Percentiles rank a stretch among this genome's conserved stretches.
phyloP scores from a whole-genome alignment of 495 filamentous ascomycete genomes.

The Tuber borchii region DNA sequence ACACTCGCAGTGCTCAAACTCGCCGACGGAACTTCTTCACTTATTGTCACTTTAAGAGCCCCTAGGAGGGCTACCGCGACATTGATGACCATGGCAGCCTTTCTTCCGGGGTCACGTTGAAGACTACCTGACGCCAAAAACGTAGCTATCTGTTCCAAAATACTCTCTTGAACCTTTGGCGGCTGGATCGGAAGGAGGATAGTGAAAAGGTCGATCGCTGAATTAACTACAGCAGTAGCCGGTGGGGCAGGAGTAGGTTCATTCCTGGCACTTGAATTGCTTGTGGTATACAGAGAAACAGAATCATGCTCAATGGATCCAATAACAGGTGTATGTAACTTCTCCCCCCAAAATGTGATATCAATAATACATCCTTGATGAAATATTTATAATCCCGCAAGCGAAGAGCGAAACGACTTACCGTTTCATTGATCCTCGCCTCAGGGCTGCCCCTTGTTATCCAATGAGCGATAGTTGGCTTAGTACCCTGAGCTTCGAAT shows the following conservation, averaged over 20 bases:
- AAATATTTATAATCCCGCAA: conserved; percentile 1
- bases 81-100: conserved; percentile 84
- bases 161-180: conserved; percentile 87
- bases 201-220: conserved; percentile 86
- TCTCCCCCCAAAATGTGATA: conserved; percentile 12
- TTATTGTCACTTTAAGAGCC: conserved; percentile 73
- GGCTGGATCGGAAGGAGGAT: conserved; percentile 81
- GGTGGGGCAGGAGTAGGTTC: conserved; percentile 66
- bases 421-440: conserved; percentile 61
- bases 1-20: conserved; percentile 70
- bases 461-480: conserved; percentile 51
- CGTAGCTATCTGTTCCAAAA: conserved; percentile 83
- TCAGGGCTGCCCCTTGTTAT: conserved; percentile 60
- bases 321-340: conserved; percentile 46
- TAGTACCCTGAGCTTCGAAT: conserved; percentile 54
- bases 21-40: conserved; percentile 63
- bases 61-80: conserved; percentile 73
- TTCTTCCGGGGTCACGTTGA: conserved; percentile 79
- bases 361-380: conserved; percentile 25
- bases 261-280: conserved; percentile 44
- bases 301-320: conserved; percentile 84
- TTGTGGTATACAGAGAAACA: conserved; percentile 64
- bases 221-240: conserved; percentile 85
- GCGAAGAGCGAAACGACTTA: conserved; percentile 42
- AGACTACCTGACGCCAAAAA: conserved; percentile 71